phyloP scores from a whole-genome alignment of 192 early-diverging fungal genomes.

The Coemansia sp. region DNA sequence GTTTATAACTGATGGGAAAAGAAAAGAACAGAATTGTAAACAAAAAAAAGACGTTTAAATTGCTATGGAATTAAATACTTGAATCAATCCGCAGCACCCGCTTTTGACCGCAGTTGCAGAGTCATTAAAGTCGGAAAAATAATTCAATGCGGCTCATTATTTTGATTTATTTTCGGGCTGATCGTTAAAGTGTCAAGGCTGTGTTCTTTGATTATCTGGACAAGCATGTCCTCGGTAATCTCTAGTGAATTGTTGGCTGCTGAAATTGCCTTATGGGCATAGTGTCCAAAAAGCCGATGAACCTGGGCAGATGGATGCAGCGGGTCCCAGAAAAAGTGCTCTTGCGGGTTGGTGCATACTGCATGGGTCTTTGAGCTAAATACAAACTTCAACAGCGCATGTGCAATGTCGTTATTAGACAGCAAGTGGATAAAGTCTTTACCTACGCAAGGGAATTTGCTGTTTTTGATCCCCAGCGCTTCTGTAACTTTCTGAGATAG shows the following conservation, averaged over 20 bases:
- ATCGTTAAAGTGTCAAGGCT: no score
- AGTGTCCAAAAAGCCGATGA: constrained; percentile 30
- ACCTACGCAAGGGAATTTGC: constrained; percentile 12
- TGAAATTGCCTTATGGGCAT: constrained; percentile 4
- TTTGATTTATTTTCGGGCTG: no score
- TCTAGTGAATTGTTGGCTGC: background rate
- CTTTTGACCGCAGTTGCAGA: no score
- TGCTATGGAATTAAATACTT: no score
- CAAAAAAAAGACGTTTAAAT: no score
- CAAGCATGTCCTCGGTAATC: background rate
- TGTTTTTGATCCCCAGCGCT: constrained; percentile 9
- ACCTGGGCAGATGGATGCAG: constrained; percentile 25
- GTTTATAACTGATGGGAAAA: no score
- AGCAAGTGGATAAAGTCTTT: constrained; percentile 12
- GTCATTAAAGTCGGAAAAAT: no score
- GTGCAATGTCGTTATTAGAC: background rate
- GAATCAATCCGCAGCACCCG: no score
- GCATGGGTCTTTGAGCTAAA: background rate
- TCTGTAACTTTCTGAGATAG: background rate
- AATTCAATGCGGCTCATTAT: no score
- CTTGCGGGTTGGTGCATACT: constrained; percentile 8
- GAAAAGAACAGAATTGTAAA: no score
- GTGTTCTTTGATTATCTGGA: background rate
- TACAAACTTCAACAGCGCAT: background rate
- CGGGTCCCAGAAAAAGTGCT: constrained; percentile 28